Percentiles rank a stretch among this genome's conserved stretches.
Conservation (phyloP, 129 eudicot genomes). For the Scalesia atractyloides region DNA sequence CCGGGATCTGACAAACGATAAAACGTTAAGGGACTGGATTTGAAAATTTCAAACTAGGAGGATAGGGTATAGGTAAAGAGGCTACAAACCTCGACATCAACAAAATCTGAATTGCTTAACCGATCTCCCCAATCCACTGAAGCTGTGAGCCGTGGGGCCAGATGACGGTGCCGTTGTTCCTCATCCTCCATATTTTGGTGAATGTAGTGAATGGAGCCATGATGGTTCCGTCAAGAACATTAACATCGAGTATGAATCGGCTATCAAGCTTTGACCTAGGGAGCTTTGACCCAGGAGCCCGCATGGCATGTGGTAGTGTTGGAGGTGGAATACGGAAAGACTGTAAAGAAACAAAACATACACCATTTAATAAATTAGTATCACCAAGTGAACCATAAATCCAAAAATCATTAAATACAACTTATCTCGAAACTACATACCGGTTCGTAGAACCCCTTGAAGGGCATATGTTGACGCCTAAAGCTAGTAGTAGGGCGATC, state of each 20-base stretch:
- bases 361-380: not conserved
- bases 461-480: constrained; percentile 32
- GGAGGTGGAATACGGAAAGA: constrained; percentile 26
- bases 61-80: not conserved
- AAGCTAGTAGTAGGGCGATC: constrained; percentile 54
- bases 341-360: constrained; percentile 3
- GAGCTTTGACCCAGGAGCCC: constrained; percentile 41
- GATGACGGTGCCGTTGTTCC: constrained; percentile 67
- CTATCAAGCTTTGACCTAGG: constrained; percentile 60
- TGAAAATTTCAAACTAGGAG: not conserved
- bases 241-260: constrained; percentile 82
- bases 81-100: constrained; percentile 60
- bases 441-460: constrained; percentile 41
- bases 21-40: not conserved
- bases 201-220: constrained; percentile 77
- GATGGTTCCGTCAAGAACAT: constrained; percentile 72
- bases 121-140: constrained; percentile 92
- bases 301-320: constrained; percentile 37
- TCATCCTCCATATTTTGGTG: constrained; percentile 94
- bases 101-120: constrained; percentile 46
- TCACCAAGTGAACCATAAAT: not conserved
- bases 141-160: constrained; percentile 82
- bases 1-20: constrained; percentile 50
- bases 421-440: constrained; percentile 40
- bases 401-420: not conserved